phyloP scores from a whole-genome alignment of 2,329 filamentous ascomycete genomes.

The Botrytis elliptica region DNA sequence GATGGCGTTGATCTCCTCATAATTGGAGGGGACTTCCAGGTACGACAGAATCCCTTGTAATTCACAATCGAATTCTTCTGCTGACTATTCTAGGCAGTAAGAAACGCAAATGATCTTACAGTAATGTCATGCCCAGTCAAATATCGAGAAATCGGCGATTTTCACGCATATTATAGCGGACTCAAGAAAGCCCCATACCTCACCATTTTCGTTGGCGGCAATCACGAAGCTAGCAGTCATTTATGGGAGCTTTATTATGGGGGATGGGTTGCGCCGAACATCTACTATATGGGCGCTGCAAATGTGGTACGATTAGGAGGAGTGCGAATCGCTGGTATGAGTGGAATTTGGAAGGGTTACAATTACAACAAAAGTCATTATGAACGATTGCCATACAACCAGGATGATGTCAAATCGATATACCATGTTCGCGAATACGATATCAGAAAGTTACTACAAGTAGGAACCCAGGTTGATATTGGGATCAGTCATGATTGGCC shows the following conservation, averaged over 20 bases:
- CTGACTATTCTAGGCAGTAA: conserved; percentile 60
- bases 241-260: conserved; percentile 93
- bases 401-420: conserved; percentile 73
- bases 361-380: conserved; percentile 82
- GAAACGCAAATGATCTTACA: conserved; percentile 83
- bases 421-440: conserved; percentile 92
- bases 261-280: conserved; percentile 94
- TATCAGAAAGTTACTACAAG: conserved; percentile 80
- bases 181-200: conserved; percentile 74
- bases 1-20: conserved; percentile 83
- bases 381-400: conserved; percentile 82
- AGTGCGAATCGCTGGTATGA: conserved; percentile 83
- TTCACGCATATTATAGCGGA: conserved; percentile 91
- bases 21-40: conserved; percentile 95
- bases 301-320: conserved; percentile 84
- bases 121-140: conserved; percentile 88
- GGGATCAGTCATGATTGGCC: conserved; percentile 98
- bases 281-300: conserved; percentile 93
- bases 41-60: conserved; percentile 39
- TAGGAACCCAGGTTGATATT: conserved; percentile 86
- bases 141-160: conserved; percentile 86
- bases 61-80: not conserved
- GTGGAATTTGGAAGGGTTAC: conserved; percentile 91
- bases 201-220: conserved; percentile 90
- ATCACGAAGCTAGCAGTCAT: conserved; percentile 91